Percentiles rank a stretch among this genome's conserved stretches.
Conservation (phyloP, 352 stramenopile genomes). For the Phytophthora kernoviae region DNA sequence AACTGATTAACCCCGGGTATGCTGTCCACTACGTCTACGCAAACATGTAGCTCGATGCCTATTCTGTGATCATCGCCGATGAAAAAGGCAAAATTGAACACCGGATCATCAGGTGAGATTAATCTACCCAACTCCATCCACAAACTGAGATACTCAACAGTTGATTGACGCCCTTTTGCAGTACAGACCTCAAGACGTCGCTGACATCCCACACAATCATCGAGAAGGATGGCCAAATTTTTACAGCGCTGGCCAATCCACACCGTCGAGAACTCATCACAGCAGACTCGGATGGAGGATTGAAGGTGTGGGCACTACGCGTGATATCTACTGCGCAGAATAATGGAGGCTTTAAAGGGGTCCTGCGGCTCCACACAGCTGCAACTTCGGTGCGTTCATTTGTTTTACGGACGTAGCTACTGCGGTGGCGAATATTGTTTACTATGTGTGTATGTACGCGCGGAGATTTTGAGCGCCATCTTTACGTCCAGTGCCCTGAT, state of each 20-base stretch:
- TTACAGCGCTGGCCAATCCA: constrained; percentile 43
- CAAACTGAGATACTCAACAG: background rate
- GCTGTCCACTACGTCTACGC: background rate
- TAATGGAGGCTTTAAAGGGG: constrained; percentile 44
- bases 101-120: constrained; percentile 45
- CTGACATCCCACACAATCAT: constrained; percentile 38
- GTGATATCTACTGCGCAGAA: constrained; percentile 24
- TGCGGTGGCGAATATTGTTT: background rate
- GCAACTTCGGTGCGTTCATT: constrained; percentile 26
- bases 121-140: background rate
- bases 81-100: constrained; percentile 39
- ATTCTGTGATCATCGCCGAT: constrained; percentile 39
- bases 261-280: constrained; percentile 52
- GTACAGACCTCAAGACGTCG: constrained; percentile 46
- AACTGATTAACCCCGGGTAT: too few relatives aligned
- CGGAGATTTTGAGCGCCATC: background rate
- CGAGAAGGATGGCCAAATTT: constrained; percentile 33
- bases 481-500: background rate
- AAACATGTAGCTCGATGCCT: constrained; percentile 44
- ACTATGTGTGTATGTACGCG: background rate
- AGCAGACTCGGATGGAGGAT: constrained; percentile 49
- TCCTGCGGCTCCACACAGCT: constrained; percentile 56
- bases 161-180: constrained; percentile 10
- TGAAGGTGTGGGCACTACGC: constrained; percentile 60
- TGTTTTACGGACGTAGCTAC: background rate